Evolutionary conservation across 192 early-diverging fungal genomes (phyloP).

Genomic region (Backusella tarrabulga): DNA sequence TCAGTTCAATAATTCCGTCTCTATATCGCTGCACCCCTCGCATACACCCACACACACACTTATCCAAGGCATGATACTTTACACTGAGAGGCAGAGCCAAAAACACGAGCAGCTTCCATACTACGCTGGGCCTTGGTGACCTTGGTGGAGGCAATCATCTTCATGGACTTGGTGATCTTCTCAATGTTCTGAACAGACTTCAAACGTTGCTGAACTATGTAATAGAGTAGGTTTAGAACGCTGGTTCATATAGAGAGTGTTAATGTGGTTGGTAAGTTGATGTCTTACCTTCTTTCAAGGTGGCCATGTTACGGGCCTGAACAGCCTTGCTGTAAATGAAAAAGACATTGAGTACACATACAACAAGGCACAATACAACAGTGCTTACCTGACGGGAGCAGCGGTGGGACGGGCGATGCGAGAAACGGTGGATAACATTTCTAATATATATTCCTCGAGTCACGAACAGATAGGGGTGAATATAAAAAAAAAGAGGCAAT

Average conservation of each 20-base stretch:
- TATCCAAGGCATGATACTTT: conserved; percentile 20
- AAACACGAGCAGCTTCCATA: conserved; percentile 86
- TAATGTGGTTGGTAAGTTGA: not conserved
- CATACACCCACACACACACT: not conserved
- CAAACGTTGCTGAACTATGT: conserved; percentile 85
- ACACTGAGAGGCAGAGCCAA: conserved; percentile 66
- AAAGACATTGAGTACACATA: not conserved
- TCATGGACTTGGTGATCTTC: conserved; percentile 99
- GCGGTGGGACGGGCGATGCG: conserved; percentile 38
- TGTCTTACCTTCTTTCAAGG: conserved; percentile 84
- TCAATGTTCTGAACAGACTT: conserved; percentile 98
- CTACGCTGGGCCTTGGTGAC: conserved; percentile 84
- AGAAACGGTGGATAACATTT: conserved; percentile 36
- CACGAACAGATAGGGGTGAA: conserved; percentile 4
- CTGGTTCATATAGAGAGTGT: not conserved
- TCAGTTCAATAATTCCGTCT: not conserved
- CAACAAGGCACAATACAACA: not conserved
- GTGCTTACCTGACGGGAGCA: conserved; percentile 29
- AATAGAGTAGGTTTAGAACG: not conserved
- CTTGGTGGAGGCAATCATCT: conserved; percentile 99
- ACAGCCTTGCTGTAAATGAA: conserved; percentile 48
- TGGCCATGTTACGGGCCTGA: conserved; percentile 92
- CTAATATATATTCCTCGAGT: not conserved
- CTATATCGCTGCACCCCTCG: not conserved
- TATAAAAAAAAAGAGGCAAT: not conserved